These are phyloP conservation scores for Trametes versicolor DNA, from an alignment of 1,284 basidiomycete genomes.

Conservation along the genomic window DNA sequence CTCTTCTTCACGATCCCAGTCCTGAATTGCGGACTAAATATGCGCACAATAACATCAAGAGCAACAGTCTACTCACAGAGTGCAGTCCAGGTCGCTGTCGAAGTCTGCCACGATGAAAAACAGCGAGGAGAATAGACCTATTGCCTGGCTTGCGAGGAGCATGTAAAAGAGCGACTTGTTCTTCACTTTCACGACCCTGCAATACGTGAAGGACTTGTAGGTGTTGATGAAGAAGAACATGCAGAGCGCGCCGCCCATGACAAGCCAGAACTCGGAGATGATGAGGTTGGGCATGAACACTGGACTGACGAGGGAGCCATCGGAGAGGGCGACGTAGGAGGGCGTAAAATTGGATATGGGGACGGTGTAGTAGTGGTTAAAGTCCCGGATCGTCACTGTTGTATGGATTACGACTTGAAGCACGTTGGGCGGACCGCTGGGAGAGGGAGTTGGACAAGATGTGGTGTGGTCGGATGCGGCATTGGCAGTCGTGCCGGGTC, in stretches of 20 bases:
- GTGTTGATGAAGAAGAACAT: conserved; percentile 66
- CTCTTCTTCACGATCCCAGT: conserved; percentile 30
- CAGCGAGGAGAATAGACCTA: conserved; percentile 57
- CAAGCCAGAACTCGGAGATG: conserved; percentile 54
- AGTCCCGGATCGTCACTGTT: conserved; percentile 59
- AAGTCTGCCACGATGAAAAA: conserved; percentile 60
- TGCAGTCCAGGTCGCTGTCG: conserved; percentile 48
- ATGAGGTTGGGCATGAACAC: conserved; percentile 55
- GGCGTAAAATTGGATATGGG: conserved; percentile 59
- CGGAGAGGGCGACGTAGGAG: conserved; percentile 56
- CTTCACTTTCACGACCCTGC: conserved; percentile 65
- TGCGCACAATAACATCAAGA: no score
- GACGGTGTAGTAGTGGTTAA: conserved; percentile 53
- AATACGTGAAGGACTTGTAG: conserved; percentile 59
- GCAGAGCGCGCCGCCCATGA: conserved; percentile 59
- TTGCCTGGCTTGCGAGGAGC: conserved; percentile 63
- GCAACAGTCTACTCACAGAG: conserved; percentile 43
- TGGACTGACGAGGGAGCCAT: conserved; percentile 68
- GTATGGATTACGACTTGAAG: conserved; percentile 63
- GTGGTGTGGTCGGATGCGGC: conserved; percentile 15
- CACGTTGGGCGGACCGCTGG: conserved; percentile 24
- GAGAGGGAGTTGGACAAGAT: conserved; percentile 17
- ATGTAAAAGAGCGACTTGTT: conserved; percentile 68
- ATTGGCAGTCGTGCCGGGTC: not conserved
- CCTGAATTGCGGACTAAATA: conserved; percentile 10